phyloP scores from a whole-genome alignment of 805 yeast genomes.

The Metschnikowia lunata region DNA sequence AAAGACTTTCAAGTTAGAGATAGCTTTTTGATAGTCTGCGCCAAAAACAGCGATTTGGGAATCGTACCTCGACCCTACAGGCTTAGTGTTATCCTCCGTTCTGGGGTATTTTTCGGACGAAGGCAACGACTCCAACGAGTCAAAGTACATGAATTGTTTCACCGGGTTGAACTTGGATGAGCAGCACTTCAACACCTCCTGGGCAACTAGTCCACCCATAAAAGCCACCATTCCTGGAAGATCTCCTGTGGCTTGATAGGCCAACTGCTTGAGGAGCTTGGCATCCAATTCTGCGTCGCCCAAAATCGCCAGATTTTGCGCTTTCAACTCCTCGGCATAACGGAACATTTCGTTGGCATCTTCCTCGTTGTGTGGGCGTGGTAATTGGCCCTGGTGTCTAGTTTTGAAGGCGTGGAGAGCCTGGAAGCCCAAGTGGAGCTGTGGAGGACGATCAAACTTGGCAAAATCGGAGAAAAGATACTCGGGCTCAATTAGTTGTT shows the following conservation, averaged over 20 bases:
- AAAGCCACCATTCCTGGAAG: conserved; percentile 86
- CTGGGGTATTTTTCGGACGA: conserved; percentile 51
- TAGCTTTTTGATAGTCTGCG: conserved; percentile 60
- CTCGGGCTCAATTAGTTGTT: conserved; percentile 76
- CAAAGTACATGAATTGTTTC: conserved; percentile 88
- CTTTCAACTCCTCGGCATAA: conserved; percentile 55
- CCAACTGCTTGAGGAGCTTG: conserved; percentile 61
- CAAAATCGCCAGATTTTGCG: conserved; percentile 52
- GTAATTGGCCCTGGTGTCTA: conserved; percentile 60
- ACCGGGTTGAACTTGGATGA: conserved; percentile 95
- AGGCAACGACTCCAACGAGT: conserved; percentile 89
- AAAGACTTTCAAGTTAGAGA: conserved; percentile 78
- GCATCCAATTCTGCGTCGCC: conserved; percentile 57
- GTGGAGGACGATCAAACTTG: conserved; percentile 88
- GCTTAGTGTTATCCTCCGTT: conserved; percentile 66
- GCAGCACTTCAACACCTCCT: conserved; percentile 91
- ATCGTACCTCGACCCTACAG: conserved; percentile 82
- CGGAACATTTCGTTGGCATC: conserved; percentile 68
- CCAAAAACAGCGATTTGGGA: conserved; percentile 96
- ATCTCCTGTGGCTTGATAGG: conserved; percentile 89
- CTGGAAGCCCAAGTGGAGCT: conserved; percentile 87
- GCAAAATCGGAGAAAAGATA: conserved; percentile 82
- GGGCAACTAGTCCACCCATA: conserved; percentile 92
- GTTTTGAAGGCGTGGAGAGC: conserved; percentile 74
- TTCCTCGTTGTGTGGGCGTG: conserved; percentile 68